Conservation (phyloP, 106 monocot genomes). For the Hemerocallis citrina region DNA sequence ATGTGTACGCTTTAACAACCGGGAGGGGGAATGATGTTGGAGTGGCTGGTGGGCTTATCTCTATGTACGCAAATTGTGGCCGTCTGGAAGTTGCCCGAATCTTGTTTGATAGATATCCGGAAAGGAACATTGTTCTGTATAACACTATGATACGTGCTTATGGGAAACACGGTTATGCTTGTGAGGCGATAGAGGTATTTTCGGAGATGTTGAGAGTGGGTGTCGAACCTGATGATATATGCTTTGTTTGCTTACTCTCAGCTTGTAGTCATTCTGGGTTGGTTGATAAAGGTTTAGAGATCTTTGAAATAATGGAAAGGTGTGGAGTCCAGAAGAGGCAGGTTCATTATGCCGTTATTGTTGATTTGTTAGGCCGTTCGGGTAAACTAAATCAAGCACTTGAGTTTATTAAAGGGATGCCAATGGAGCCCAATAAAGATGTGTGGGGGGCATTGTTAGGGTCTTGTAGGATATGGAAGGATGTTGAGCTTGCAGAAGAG, state of each 20-base stretch:
- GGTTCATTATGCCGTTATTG: conserved; percentile 44
- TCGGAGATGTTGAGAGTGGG: conserved; percentile 20
- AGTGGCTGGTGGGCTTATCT: conserved; percentile 29
- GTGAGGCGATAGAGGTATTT: conserved; percentile 25
- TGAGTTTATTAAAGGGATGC: conserved; percentile 24
- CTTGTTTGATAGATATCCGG: conserved; percentile 16
- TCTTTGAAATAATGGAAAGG: conserved; percentile 22
- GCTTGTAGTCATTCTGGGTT: conserved; percentile 47
- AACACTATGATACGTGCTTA: conserved; percentile 32
- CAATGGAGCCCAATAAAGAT: conserved; percentile 16
- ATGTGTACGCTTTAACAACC: conserved; percentile 18
- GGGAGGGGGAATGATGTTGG: conserved; percentile 12
- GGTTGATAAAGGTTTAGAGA: conserved; percentile 24
- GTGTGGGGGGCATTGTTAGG: conserved; percentile 36
- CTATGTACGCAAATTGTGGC: conserved; percentile 34
- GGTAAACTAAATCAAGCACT: conserved; percentile 20
- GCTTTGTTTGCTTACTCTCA: conserved; percentile 31
- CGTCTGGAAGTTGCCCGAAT: conserved; percentile 18
- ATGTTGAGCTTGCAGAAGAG: conserved; percentile 19
- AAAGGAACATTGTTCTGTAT: conserved; percentile 19
- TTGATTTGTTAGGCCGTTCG: conserved; percentile 35
- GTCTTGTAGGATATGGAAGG: conserved; percentile 20
- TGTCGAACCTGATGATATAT: conserved; percentile 15
- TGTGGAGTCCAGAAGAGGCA: conserved; percentile 18
- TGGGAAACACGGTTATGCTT: conserved; percentile 29